Evolutionary conservation across 768 basidiomycete genomes (phyloP), one percentile per base, ranked within the genome.

Genomic region (Xerocomellus chrysenteron): DNA sequence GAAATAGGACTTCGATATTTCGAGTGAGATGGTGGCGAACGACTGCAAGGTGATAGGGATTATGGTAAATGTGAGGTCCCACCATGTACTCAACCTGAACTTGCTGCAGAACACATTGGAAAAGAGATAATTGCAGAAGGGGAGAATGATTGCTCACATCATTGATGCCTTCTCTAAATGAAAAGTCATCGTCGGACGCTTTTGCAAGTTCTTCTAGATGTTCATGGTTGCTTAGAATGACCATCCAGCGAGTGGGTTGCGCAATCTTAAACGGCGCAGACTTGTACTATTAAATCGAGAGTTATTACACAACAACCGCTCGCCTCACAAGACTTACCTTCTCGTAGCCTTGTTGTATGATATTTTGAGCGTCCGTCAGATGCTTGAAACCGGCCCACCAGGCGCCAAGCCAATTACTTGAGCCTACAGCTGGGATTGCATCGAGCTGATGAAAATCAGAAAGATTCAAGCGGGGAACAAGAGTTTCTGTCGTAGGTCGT

Each of bases 21-120:
- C 32, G 50, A 6, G 32, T 42, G 14, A 51, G 19, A 10, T 60
- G 58, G 13, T 47, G 37, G 17, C 65, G 68, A 21, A 77, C 42
- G 33, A 73, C 50, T 2, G 35, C 21, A 12, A 64, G 47, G 42
- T 76, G 75, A 49, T 71, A 73, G 1, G 35, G 49, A 43, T 73
- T 63, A 0, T 68, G 45, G 12, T 56, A 39, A n/a, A 76, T 47
- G 39, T 71, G 63, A 2, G 57, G 56, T 0, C 76, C 76, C 0
- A 83, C 36, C 0, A 76, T 77, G 54, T 79, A 74, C 2, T 72
- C 65, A 9, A 62, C 53, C 32, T 78, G 74, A 13, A 80, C 7
- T 2, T 56, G 26, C 81, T 83, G 37, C 19, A 19, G 14, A 36
- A 0, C 1, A 21, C 6, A n/a, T 24, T 13, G 24, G 33, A 35